Base-by-base conservation (phyloP, 257 asterid species). In the Solanum raphanifolium region DNA sequence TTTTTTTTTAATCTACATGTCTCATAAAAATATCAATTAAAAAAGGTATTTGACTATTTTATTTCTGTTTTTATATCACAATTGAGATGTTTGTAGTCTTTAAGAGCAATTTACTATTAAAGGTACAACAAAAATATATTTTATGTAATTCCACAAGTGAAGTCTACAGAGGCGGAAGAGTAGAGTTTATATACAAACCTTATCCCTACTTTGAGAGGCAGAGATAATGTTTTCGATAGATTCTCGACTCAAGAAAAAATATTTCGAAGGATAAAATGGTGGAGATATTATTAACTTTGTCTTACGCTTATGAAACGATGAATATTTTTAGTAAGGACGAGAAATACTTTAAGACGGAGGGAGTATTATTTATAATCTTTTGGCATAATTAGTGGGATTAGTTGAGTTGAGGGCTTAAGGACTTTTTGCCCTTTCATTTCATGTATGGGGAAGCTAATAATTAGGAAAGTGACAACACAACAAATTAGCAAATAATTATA, bases 391-490 rank as follows among this genome's bases (percentile, higher is more conserved):
- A 79, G 84, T 43, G 84, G 62, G 23, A 79, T 79, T 43, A 13
- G 84, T 79, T 79, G 84, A 39, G 43, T 72, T 72, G 2, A 9
- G 36, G n/a, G 65, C 25, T 3, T 18, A 23, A 13, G 84, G 66
- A 43, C 84, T 2, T 79, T 79, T 79, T 41, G 84, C 36, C 38
- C 38, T 43, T 79, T n/a, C 32, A 75, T 75, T 75, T 29, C 25
- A 79, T 79, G 38, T 79, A 79, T 79, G 21, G 62, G 65, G 38
- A 79, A 79, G 84, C 36, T 79, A 79, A 79, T 79, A 79, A 79
- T 79, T 79, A 79, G 38, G 65, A 79, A 43, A 79, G 65, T 79
- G 84, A 79, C 84, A 79, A 79, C 84, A 79, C 62, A 79, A 79
- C 84, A 43, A 79, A 79, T 79, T 79, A 35, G 65, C 15, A 34